Evolutionary conservation across 2,329 filamentous ascomycete species (phyloP).

Genomic region (Epicoccum nigrum): DNA sequence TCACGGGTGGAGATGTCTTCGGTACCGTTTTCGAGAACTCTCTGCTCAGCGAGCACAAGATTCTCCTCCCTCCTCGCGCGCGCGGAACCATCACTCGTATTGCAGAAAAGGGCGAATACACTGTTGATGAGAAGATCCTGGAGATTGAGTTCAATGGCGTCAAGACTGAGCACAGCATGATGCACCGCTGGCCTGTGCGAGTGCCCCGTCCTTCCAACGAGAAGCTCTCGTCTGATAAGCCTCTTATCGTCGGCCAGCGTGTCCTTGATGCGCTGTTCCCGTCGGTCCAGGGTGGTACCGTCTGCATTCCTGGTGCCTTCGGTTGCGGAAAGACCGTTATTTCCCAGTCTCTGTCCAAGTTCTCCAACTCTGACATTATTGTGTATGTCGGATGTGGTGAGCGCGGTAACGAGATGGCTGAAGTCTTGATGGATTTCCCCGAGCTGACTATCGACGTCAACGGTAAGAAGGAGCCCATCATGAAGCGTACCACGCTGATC

Average conservation of each 20-base stretch:
- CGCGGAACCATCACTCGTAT: slow-evolving; percentile 92
- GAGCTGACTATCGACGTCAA: slow-evolving; percentile 95
- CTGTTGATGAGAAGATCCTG: slow-evolving; percentile 89
- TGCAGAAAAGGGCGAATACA: slow-evolving; percentile 87
- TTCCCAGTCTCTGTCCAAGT: slow-evolving; percentile 97
- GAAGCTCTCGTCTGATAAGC: slow-evolving; percentile 85
- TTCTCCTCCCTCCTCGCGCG: slow-evolving; percentile 87
- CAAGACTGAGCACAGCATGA: slow-evolving; percentile 94
- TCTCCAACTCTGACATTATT: slow-evolving; percentile 99
- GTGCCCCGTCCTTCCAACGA: slow-evolving; percentile 91
- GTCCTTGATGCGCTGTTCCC: slow-evolving; percentile 97
- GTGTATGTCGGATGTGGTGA: slow-evolving; percentile 94
- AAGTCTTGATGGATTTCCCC: slow-evolving; percentile 99
- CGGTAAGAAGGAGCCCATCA: slow-evolving; percentile 95
- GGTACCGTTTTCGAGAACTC: slow-evolving; percentile 96
- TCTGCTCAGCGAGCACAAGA: slow-evolving; percentile 90
- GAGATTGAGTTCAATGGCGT: slow-evolving; percentile 97
- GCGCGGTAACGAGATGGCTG: slow-evolving; percentile 98
- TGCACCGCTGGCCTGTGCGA: slow-evolving; percentile 98
- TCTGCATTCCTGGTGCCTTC: slow-evolving; percentile 97
- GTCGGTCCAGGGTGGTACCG: slow-evolving; percentile 93
- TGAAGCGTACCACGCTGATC: slow-evolving; percentile 99
- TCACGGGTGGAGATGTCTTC: slow-evolving; percentile 95
- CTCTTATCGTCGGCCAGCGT: slow-evolving; percentile 95
- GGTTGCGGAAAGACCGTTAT: slow-evolving; percentile 99